phyloP scores from a whole-genome alignment of 768 basidiomycete genomes.

The Calocera cornea region DNA sequence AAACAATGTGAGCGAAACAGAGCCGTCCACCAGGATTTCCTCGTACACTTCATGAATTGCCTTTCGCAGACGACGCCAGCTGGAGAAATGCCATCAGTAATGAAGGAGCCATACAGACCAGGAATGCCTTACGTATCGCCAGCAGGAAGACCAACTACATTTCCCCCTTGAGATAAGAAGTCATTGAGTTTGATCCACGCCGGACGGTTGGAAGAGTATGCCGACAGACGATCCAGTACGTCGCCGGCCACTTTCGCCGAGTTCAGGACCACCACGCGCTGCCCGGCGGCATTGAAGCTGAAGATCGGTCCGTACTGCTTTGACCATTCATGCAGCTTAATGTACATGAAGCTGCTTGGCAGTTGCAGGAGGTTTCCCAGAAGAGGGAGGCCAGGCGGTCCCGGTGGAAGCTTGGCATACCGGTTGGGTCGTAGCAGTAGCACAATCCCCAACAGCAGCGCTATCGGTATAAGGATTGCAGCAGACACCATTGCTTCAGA shows the following conservation, averaged over 20 bases:
- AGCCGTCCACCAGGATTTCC: background rate
- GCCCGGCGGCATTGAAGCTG: background rate
- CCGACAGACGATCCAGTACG: background rate
- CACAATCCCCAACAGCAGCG: background rate
- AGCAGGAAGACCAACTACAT: background rate
- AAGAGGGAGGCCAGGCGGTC: constrained; percentile 11
- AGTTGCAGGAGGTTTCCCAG: constrained; percentile 12
- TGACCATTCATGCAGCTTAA: constrained; percentile 10
- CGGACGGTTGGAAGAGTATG: background rate
- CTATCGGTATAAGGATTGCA: no score
- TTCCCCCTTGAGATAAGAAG: background rate
- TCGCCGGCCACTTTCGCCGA: background rate
- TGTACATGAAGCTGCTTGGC: background rate
- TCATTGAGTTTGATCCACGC: background rate
- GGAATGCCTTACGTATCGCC: background rate
- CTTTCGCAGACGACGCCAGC: background rate
- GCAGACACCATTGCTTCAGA: background rate
- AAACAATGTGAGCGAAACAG: background rate
- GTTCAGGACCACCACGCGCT: background rate
- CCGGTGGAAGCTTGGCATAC: constrained; percentile 8
- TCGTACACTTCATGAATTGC: background rate
- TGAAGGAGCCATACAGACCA: background rate
- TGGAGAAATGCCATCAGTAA: background rate
- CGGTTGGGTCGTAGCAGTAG: background rate
- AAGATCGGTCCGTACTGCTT: constrained; percentile 8